Base-by-base conservation (phyloP, 208 protist genomes). In the Acanthamoeba castellanii region DNA sequence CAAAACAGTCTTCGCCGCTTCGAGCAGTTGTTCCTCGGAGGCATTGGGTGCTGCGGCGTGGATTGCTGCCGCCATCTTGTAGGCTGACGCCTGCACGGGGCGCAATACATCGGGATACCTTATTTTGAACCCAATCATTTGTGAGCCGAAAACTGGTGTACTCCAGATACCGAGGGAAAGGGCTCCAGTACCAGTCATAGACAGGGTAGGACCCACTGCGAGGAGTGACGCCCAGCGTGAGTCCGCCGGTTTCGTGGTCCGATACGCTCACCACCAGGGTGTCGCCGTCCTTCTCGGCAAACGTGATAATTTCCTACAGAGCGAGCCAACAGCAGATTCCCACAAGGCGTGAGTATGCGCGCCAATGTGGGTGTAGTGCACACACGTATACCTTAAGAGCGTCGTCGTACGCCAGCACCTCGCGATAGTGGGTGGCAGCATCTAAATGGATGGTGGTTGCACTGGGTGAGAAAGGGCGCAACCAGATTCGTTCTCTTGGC, bases 191-290 rank as follows among this genome's bases (percentile, higher is more conserved):
- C 95, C 95, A 96, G 25, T 68, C 37, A 47, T 96, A 96, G 11
- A 32, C 11, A 3, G 94, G 72, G 18, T 96, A 94, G 32, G 42
- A 42, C 30, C 88, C 66, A 13, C 72, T 66, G 25, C 66, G 45
- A 32, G 52, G 32, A 20, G 50, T 66, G 16, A 34, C 13, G 3
- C 91, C 94, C 6, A 96, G 92, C 14, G 76, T 94, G 5, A 96
- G 50, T 50, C 96, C 96, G 47, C 96, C 96, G 6, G 96, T 97
- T 66, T 97, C 95, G 59, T 97, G 96, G 64, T 97, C 96, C 1
- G 96, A 94, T 0, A 92, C 95, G 20, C 74, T 70, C 6, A 97
- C 34, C 3, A 97, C 70, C 25, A 97, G 59, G 0, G 95, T 97
- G 45, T 97, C 64, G 3, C 74, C 94, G 57, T 97, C 82, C 1